Evolutionary conservation across 2,329 filamentous ascomycete species (phyloP).

Genomic region (Colletotrichum incanum): DNA sequence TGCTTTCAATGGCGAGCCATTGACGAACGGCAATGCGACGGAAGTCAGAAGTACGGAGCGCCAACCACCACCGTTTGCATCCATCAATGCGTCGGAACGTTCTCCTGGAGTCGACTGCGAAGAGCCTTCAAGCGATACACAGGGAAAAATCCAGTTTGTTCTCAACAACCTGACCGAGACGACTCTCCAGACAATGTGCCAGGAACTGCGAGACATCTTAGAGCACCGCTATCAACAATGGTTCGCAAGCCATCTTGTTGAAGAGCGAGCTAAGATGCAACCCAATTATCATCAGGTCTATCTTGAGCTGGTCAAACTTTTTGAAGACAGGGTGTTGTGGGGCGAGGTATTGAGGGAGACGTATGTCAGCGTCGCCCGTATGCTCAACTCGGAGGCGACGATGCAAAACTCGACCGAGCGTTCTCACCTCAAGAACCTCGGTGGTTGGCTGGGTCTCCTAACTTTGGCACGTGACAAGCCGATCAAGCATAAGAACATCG

Average conservation of each 20-base stretch:
- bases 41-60: slow-evolving; percentile 73
- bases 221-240: slow-evolving; percentile 90
- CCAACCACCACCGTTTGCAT: slow-evolving; percentile 80
- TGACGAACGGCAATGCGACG: slow-evolving; percentile 81
- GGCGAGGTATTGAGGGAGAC: slow-evolving; percentile 93
- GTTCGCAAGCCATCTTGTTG: slow-evolving; percentile 96
- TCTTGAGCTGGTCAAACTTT: slow-evolving; percentile 87
- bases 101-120: slow-evolving; percentile 77
- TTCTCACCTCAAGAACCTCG: slow-evolving; percentile 92
- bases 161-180: slow-evolving; percentile 96
- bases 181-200: slow-evolving; percentile 87
- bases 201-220: slow-evolving; percentile 84
- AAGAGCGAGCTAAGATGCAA: slow-evolving; percentile 96
- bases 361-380: slow-evolving; percentile 85
- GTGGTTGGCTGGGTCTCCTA: slow-evolving; percentile 91
- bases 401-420: slow-evolving; percentile 88
- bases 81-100: slow-evolving; percentile 83
- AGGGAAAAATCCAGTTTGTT: slow-evolving; percentile 95
- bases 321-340: slow-evolving; percentile 86
- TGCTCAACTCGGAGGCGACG: slow-evolving; percentile 92
- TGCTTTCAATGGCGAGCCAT: slow-evolving; percentile 60
- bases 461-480: slow-evolving; percentile 95
- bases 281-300: slow-evolving; percentile 97
- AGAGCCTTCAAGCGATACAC: slow-evolving; percentile 86
- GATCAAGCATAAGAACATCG: slow-evolving; percentile 96